Conservation (phyloP, 176 grass and related monocot species). For the Cenchrus americanus region DNA sequence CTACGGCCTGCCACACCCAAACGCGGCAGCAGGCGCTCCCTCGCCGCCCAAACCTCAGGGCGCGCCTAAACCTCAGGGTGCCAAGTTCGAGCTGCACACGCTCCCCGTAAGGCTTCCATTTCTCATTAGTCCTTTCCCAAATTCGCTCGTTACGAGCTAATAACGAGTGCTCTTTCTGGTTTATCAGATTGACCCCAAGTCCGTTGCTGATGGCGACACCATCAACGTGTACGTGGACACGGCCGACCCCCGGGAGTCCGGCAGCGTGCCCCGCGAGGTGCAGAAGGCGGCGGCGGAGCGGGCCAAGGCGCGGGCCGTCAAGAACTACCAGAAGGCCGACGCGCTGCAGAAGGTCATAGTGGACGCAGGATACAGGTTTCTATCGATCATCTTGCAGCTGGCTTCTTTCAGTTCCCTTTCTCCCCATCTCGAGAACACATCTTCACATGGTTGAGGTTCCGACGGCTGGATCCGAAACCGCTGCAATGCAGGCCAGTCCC, state of each 20-base stretch:
- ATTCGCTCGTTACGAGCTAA: not conserved
- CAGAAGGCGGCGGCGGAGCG: conserved; percentile 68
- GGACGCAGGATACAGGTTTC: conserved; percentile 80
- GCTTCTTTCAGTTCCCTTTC: not conserved
- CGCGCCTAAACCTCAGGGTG: conserved; percentile 55
- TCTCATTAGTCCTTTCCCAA: not conserved
- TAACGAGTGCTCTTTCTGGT: not conserved
- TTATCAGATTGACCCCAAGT: conserved; percentile 74
- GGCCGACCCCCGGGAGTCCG: conserved; percentile 52
- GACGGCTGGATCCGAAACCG: not conserved
- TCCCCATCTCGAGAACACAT: not conserved
- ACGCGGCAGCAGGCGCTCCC: conserved; percentile 8
- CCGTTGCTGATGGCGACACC: conserved; percentile 86
- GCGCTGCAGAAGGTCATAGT: conserved; percentile 71
- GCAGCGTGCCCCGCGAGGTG: conserved; percentile 72
- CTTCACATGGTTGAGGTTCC: not conserved
- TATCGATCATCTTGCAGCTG: not conserved
- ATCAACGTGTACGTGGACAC: conserved; percentile 84
- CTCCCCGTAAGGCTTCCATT: conserved; percentile 65
- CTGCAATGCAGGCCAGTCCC: conserved; percentile 57
- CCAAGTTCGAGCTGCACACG: conserved; percentile 86
- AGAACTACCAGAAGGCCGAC: conserved; percentile 75
- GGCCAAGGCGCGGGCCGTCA: conserved; percentile 55
- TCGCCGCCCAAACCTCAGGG: conserved; percentile 48
- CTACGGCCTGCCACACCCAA: conserved; percentile 74